These are phyloP conservation scores for Alternaria novae-zelandiae DNA, from an alignment of 2,329 filamentous ascomycete genomes.

Conservation along the genomic window DNA sequence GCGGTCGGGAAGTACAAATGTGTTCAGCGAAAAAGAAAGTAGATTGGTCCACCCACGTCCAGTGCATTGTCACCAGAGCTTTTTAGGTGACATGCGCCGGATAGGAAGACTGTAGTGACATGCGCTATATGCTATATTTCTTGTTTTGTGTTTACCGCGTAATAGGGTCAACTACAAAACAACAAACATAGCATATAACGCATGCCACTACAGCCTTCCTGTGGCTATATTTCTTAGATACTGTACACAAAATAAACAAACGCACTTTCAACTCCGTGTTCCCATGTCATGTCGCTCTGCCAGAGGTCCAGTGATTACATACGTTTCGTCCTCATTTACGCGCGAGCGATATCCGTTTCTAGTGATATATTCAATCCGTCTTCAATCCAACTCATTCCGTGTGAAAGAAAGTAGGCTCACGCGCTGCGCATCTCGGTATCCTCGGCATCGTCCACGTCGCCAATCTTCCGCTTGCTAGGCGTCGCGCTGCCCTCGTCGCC, in stretches of 20 bases:
- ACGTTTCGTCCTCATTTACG: conserved; percentile 21
- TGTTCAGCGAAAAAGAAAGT: background rate
- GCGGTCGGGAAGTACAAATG: background rate
- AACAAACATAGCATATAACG: too few species aligned
- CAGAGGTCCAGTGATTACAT: conserved; percentile 14
- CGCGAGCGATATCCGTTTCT: conserved; percentile 36
- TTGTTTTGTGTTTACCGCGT: background rate
- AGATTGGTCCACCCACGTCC: background rate
- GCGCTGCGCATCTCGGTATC: conserved; percentile 41
- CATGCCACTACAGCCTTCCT: too few species aligned
- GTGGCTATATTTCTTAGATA: conserved; percentile 6
- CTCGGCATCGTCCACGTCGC: conserved; percentile 35
- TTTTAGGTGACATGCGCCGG: background rate
- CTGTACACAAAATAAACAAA: conserved; percentile 14
- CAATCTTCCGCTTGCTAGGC: conserved; percentile 46
- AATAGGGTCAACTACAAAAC: too few species aligned
- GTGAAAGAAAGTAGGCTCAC: conserved; percentile 14
- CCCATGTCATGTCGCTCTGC: conserved; percentile 11
- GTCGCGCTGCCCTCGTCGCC: conserved; percentile 40
- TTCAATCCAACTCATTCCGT: background rate
- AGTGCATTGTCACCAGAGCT: background rate
- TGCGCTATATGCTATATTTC: conserved; percentile 8
- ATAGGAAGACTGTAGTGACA: conserved; percentile 13
- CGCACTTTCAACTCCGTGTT: conserved; percentile 24
- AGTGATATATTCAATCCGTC: conserved; percentile 14